A percentile compares a stretch with the other conserved stretches of the same genome.
phyloP scores from a whole-genome alignment of 441 rosid genomes.

The Mallotus japonicus region DNA sequence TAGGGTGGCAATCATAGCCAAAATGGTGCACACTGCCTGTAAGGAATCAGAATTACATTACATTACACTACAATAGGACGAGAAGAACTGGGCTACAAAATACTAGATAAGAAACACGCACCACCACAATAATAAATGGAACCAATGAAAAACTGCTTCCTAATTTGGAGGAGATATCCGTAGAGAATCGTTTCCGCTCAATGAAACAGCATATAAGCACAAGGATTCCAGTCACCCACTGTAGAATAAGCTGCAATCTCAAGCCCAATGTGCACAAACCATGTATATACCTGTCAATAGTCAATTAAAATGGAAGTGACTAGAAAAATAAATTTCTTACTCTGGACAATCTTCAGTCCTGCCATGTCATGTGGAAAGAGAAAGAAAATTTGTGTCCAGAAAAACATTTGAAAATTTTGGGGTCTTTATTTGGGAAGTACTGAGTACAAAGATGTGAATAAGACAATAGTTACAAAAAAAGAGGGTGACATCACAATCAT shows the following conservation, averaged over 20 bases:
- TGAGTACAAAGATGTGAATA: background rate
- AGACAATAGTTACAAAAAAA: background rate
- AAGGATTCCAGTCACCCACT: conserved; percentile 87
- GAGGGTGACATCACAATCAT: background rate
- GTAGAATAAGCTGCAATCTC: conserved; percentile 96
- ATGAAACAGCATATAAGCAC: conserved; percentile 83
- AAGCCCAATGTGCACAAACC: conserved; percentile 54
- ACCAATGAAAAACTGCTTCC: conserved; percentile 95
- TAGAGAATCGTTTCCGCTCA: conserved; percentile 59
- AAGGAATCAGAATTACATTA: conserved; percentile 13
- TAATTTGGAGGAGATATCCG: conserved; percentile 73
- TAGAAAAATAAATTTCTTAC: conserved; percentile 33
- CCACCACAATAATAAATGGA: conserved; percentile 90
- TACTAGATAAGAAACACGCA: conserved; percentile 32
- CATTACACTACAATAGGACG: background rate
- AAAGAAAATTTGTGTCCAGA: conserved; percentile 15
- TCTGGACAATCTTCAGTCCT: conserved; percentile 36
- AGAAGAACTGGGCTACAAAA: background rate
- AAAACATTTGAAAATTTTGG: conserved; percentile 11
- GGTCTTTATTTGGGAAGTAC: conserved; percentile 6
- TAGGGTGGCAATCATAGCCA: conserved; percentile 91
- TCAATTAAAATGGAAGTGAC: conserved; percentile 39
- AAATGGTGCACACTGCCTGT: conserved; percentile 79
- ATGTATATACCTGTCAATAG: conserved; percentile 50
- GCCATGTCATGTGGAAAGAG: conserved; percentile 24